A percentile compares a stretch with the other conserved stretches of the same genome.
Evolutionary conservation across 306 rosid species (phyloP).

Genomic region (Alnus rubra): DNA sequence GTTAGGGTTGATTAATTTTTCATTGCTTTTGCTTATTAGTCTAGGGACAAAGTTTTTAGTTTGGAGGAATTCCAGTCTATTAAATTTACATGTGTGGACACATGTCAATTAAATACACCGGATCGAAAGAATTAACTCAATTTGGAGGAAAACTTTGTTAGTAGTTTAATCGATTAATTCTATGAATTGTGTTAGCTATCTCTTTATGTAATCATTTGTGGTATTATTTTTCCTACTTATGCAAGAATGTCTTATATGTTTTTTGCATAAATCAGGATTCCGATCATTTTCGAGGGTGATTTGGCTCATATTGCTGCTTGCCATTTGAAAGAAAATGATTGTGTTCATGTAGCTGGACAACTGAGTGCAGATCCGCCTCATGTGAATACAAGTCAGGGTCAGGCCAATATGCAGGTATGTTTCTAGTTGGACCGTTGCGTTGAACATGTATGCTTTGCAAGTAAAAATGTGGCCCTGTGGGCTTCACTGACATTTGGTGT

Average conservation of each 20-base stretch:
- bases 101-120: no score
- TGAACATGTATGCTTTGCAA: background rate
- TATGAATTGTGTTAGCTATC: background rate
- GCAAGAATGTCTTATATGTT: background rate
- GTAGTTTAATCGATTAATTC: background rate
- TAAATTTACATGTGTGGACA: no score
- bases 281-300: conserved; percentile 63
- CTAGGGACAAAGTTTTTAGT: no score
- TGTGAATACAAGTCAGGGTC: conserved; percentile 15
- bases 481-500: background rate
- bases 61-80: no score
- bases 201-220: background rate
- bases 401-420: conserved; percentile 46
- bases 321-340: conserved; percentile 54
- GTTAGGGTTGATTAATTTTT: background rate
- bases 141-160: no score
- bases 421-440: background rate
- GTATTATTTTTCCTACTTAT: conserved; percentile 1
- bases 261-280: conserved; percentile 36
- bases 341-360: conserved; percentile 51
- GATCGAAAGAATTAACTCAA: no score
- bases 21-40: background rate
- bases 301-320: conserved; percentile 55
- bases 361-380: conserved; percentile 42
- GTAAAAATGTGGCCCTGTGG: background rate